A percentile compares a stretch with the other conserved stretches of the same genome.
phyloP scores from a whole-genome alignment of 306 rosid species.

The Corylus americana region DNA sequence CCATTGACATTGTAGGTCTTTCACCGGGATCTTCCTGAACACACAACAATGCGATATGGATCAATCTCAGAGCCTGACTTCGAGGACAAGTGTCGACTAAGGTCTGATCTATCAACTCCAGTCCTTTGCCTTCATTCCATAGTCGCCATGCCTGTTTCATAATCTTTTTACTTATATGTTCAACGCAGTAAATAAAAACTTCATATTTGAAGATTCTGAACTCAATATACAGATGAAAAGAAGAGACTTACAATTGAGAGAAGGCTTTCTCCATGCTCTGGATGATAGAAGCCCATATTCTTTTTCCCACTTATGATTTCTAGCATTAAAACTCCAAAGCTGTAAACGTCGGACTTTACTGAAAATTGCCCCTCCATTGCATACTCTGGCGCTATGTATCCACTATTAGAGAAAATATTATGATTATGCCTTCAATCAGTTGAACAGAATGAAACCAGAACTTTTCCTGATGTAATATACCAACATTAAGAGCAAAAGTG shows the following conservation, averaged over 20 bases:
- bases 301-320: constrained; percentile 24
- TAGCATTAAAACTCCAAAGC: constrained; percentile 34
- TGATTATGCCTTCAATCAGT: too few relatives aligned
- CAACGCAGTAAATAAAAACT: background rate
- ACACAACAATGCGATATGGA: constrained; percentile 29
- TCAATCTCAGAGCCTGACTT: constrained; percentile 23
- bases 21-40: constrained; percentile 17
- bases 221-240: background rate
- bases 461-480: too few relatives aligned
- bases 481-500: too few relatives aligned
- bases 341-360: constrained; percentile 28
- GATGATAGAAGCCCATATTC: background rate
- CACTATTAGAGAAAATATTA: background rate
- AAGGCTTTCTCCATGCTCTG: constrained; percentile 1
- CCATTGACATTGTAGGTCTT: constrained; percentile 23
- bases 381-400: constrained; percentile 42
- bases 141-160: constrained; percentile 20
- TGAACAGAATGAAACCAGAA: too few relatives aligned
- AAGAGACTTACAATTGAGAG: constrained; percentile 14
- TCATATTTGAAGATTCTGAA: background rate
- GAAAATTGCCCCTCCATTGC: constrained; percentile 21
- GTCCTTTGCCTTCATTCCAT: constrained; percentile 24
- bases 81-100: background rate
- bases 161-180: background rate
- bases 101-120: constrained; percentile 12